A percentile compares a stretch with the other conserved stretches of the same genome.
Evolutionary conservation across 2,329 filamentous ascomycete genomes (phyloP).

Genomic region (Colletotrichum viniferum): DNA sequence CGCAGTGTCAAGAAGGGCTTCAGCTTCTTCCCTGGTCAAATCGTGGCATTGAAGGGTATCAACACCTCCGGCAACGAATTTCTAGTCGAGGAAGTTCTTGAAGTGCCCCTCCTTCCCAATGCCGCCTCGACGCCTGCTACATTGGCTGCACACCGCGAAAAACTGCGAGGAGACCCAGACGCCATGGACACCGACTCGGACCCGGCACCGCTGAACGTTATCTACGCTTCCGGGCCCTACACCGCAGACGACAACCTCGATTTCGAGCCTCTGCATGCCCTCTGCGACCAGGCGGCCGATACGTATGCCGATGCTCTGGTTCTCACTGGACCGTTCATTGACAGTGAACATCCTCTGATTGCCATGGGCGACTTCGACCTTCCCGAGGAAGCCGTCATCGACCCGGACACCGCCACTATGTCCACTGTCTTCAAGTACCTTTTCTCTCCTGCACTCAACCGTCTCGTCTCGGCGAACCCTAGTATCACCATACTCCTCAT

Average conservation of each 20-base stretch:
- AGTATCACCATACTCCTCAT: conserved; percentile 80
- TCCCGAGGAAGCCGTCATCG: conserved; percentile 66
- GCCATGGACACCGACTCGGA: conserved; percentile 60
- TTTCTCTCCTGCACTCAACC: conserved; percentile 75
- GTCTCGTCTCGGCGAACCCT: conserved; percentile 73
- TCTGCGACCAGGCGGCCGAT: conserved; percentile 79
- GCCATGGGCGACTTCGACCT: conserved; percentile 81
- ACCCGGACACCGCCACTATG: conserved; percentile 82
- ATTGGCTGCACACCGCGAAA: conserved; percentile 72
- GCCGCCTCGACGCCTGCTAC: conserved; percentile 72
- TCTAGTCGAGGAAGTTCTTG: conserved; percentile 76
- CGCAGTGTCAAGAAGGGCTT: conserved; percentile 62
- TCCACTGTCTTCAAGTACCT: conserved; percentile 82
- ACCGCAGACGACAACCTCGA: conserved; percentile 91
- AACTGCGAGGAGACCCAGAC: conserved; percentile 68
- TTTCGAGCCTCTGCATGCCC: conserved; percentile 82
- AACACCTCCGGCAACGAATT: conserved; percentile 89
- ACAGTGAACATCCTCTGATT: conserved; percentile 87
- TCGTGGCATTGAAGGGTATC: conserved; percentile 84
- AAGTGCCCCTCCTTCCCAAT: conserved; percentile 74
- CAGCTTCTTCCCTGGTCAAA: conserved; percentile 93
- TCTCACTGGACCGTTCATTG: conserved; percentile 86
- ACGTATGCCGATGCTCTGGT: conserved; percentile 79
- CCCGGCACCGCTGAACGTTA: conserved; percentile 72
- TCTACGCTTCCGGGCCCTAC: conserved; percentile 87